Evolutionary conservation across 352 stramenopile species (phyloP).

Genomic region (Elongisporangium prolatum): DNA sequence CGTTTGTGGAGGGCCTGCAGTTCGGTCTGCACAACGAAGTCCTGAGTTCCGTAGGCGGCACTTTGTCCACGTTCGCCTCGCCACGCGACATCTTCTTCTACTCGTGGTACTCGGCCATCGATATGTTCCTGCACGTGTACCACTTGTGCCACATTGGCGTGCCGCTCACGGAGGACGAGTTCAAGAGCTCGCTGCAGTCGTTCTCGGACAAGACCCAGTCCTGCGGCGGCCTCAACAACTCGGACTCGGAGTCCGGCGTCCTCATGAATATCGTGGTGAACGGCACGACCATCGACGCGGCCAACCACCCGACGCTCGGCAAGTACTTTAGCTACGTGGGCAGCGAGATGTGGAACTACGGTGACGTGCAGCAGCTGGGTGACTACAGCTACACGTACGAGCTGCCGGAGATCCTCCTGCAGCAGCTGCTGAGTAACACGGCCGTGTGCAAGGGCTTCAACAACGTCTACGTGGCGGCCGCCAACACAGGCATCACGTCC

Average conservation of each 20-base stretch:
- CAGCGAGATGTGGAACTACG: conserved; percentile 56
- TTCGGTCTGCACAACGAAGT: conserved; percentile 65
- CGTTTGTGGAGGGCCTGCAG: conserved; percentile 53
- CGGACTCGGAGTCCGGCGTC: conserved; percentile 27
- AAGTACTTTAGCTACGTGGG: conserved; percentile 57
- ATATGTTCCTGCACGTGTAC: conserved; percentile 70
- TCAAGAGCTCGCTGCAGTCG: conserved; percentile 34
- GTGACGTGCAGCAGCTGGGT: conserved; percentile 51
- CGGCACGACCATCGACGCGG: conserved; percentile 38
- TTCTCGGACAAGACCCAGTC: conserved; percentile 39
- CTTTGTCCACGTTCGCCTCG: conserved; percentile 44
- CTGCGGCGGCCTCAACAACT: conserved; percentile 36
- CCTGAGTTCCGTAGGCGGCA: conserved; percentile 44
- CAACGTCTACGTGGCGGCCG: conserved; percentile 29
- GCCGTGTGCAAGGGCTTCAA: conserved; percentile 58
- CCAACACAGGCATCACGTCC: conserved; percentile 30
- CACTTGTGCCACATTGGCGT: conserved; percentile 58
- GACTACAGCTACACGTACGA: conserved; percentile 76
- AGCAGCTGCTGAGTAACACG: conserved; percentile 62
- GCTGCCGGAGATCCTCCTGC: conserved; percentile 45
- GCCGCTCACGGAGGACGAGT: conserved; percentile 34
- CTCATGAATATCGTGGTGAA: conserved; percentile 38
- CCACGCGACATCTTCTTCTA: conserved; percentile 62
- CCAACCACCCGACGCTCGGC: conserved; percentile 56
- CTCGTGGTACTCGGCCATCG: conserved; percentile 58